These are phyloP conservation scores for Camellia sinensis DNA, from an alignment of 148 eudicot species.

Conservation along the genomic window DNA sequence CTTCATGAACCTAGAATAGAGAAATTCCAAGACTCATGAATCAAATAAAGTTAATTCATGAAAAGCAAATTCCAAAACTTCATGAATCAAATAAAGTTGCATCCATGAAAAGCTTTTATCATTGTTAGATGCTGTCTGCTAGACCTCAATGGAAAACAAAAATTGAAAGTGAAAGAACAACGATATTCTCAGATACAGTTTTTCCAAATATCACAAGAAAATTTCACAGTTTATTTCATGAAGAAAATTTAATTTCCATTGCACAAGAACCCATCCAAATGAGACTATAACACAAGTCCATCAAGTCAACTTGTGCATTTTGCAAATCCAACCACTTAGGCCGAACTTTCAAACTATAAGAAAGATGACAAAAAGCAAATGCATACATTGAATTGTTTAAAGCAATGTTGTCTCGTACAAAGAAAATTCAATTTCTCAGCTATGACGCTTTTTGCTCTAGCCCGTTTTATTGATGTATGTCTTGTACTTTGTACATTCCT, in stretches of 20 bases:
- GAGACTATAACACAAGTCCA: too few relatives aligned
- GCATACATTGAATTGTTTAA: too few relatives aligned
- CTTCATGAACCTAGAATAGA: background rate
- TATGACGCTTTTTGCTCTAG: too few relatives aligned
- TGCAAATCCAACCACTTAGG: too few relatives aligned
- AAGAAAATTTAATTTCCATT: too few relatives aligned
- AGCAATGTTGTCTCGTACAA: background rate
- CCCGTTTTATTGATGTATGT: too few relatives aligned
- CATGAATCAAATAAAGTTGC: slow-evolving; percentile 8
- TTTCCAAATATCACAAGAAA: background rate
- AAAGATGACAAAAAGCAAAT: too few relatives aligned
- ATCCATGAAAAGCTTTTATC: background rate
- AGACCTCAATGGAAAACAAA: background rate
- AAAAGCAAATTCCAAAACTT: background rate
- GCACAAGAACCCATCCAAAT: too few relatives aligned
- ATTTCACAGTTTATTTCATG: background rate
- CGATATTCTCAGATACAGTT: background rate
- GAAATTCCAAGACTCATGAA: slow-evolving; percentile 5
- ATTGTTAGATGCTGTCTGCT: slow-evolving; percentile 10
- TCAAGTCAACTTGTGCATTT: too few relatives aligned
- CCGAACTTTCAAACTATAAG: too few relatives aligned
- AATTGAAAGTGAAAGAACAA: background rate
- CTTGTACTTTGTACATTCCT: too few relatives aligned
- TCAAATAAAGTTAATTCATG: background rate
- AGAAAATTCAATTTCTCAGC: too few relatives aligned